These are phyloP conservation scores for Paramecium primaurelia DNA, from an alignment of 73 alveolate genomes.

Conservation along the genomic window DNA sequence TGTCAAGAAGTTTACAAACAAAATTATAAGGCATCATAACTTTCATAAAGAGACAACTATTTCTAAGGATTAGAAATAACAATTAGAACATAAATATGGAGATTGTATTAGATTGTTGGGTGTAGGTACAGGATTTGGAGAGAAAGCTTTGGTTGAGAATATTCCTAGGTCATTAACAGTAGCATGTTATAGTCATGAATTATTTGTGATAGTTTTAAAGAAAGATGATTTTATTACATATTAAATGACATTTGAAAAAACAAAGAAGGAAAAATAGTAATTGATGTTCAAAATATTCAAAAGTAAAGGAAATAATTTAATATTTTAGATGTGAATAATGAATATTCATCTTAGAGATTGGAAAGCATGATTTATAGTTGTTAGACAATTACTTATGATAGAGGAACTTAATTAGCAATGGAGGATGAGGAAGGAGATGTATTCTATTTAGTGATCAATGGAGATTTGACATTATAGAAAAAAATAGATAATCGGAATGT, in stretches of 20 bases:
- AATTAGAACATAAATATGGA: slow-evolving; percentile 13
- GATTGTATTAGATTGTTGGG: neutral
- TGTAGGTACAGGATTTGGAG: slow-evolving; percentile 31
- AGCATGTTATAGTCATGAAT: slow-evolving; percentile 18
- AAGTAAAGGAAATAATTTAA: neutral
- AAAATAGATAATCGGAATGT: neutral
- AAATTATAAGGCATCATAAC: neutral
- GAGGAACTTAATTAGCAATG: neutral
- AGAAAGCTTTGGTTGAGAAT: slow-evolving; percentile 4
- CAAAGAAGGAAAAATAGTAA: neutral
- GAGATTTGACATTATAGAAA: slow-evolving; percentile 1
- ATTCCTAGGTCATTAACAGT: slow-evolving; percentile 30
- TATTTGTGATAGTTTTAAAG: neutral
- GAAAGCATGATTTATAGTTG: slow-evolving; percentile 36
- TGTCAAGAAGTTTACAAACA: neutral
- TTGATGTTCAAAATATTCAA: slow-evolving; percentile 11
- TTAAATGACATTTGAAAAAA: neutral
- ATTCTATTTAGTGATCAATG: neutral
- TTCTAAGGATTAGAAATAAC: neutral
- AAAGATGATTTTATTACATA: slow-evolving; percentile 23
- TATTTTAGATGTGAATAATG: slow-evolving; percentile 34
- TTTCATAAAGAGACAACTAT: neutral
- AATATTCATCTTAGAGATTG: slow-evolving; percentile 19
- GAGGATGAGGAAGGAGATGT: slow-evolving; percentile 20
- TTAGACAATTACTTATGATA: neutral